These are phyloP conservation scores for Hamigera avellanea DNA, from an alignment of 495 filamentous ascomycete species.

Conservation along the genomic window DNA sequence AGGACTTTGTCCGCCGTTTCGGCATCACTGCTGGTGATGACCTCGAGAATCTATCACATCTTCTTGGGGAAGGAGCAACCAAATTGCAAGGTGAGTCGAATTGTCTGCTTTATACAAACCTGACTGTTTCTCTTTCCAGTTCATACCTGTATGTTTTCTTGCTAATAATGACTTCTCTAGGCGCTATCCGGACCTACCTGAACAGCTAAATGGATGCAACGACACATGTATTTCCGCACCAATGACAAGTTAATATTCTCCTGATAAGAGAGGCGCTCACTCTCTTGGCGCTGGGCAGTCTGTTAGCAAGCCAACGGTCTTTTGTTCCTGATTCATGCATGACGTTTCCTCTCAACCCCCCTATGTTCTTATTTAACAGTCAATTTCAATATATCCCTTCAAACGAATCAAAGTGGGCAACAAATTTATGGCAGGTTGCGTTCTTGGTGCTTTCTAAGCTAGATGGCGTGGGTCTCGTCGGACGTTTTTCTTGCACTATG, in stretches of 20 bases:
- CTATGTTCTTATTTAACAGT: not conserved
- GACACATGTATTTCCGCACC: not conserved
- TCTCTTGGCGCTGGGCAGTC: too few relatives aligned
- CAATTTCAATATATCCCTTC: not conserved
- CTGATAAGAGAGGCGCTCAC: not conserved
- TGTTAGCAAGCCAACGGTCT: not conserved
- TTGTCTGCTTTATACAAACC: not conserved
- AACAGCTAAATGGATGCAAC: constrained; percentile 37
- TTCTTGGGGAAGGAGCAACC: constrained; percentile 73
- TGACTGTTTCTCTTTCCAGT: not conserved
- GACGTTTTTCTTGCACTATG: too few relatives aligned
- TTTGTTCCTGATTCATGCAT: not conserved
- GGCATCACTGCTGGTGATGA: constrained; percentile 93
- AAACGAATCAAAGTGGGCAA: too few relatives aligned
- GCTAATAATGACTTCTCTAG: constrained; percentile 15
- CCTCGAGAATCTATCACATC: constrained; percentile 72
- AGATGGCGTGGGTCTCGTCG: too few relatives aligned
- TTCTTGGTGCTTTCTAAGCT: not conserved
- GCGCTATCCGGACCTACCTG: constrained; percentile 75
- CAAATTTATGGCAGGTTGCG: too few relatives aligned
- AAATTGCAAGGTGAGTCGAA: constrained; percentile 59
- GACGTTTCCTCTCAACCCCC: not conserved
- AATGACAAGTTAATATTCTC: not conserved
- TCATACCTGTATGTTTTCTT: not conserved
- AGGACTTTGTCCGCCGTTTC: constrained; percentile 89